Evolutionary conservation across 257 asterid species (phyloP), one percentile per base, ranked within the genome.

Genomic region (Rubia yunnanensis): DNA sequence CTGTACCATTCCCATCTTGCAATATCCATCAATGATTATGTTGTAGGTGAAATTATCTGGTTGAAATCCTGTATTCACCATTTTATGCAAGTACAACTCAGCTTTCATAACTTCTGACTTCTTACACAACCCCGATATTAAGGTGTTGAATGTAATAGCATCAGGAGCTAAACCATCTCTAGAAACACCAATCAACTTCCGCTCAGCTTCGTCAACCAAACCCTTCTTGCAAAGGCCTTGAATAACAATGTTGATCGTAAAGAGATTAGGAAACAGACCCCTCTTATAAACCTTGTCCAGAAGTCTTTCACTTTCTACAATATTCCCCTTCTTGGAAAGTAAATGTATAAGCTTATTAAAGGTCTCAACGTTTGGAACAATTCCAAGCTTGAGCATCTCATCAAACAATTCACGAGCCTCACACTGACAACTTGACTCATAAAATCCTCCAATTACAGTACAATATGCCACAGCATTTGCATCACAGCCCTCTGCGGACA

Each of bases 21-120:
- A 89, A 70, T 83, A 92, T 66, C 96, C 95, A 58, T 86, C 80
- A 53, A 92, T 82, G 66, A 92, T 79, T 5, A 94, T 80, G 70
- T 92, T 89, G 79, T 88, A 89, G 61, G 99, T 86, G 82, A 87
- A 83, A 63, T 78, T 77, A 82, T 89, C 95, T 1, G 95, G 97
- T 63, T 78, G 72, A 28, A 86, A 68, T 50, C 99, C 96, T 27
- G 77, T 65, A 65, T 86, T 90, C 46, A 89, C 86, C 97, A 92
- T 89, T 73, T 82, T 79, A 74, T 77, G 83, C 88, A 92, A 71
- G 72, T 79, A 92, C 32, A 44, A 69, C 83, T 87, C 96, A 6
- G 96, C 96, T 71, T 88, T 91, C 10, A 35, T 81, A 78, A 82
- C 88, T 75, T 85, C 88, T 10, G 85, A 87, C 69, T 83, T 80